These are phyloP conservation scores for Pseudogymnoascus sp. DNA, from an alignment of 2,329 filamentous ascomycete species.

Conservation along the genomic window DNA sequence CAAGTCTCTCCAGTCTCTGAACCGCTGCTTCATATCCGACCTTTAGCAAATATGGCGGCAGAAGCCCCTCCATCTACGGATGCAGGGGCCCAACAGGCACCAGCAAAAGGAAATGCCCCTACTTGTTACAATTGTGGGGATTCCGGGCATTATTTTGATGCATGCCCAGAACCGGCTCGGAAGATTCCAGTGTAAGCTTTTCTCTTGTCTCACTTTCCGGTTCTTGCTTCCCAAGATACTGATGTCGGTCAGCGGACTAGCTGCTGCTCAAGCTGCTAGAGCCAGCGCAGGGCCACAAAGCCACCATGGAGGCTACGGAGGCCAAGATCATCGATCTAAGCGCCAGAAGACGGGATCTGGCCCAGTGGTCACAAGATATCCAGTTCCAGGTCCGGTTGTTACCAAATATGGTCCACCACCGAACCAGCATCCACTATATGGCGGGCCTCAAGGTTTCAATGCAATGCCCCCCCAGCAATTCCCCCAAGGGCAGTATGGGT, in stretches of 20 bases:
- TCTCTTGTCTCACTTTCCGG: conserved; percentile 10
- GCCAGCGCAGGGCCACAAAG: conserved; percentile 2
- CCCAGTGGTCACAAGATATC: conserved; percentile 20
- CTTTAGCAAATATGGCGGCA: neutral
- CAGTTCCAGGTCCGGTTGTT: conserved; percentile 13
- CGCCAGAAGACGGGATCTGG: conserved; percentile 23
- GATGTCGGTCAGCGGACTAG: conserved; percentile 14
- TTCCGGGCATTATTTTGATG: conserved; percentile 44
- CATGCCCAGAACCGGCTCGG: conserved; percentile 45
- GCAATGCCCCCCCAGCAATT: neutral
- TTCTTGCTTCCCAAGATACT: conserved; percentile 15
- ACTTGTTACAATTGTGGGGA: conserved; percentile 48
- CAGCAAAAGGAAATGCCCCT: conserved; percentile 2
- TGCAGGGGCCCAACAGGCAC: neutral
- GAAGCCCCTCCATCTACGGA: neutral
- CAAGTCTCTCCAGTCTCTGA: neutral
- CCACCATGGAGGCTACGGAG: conserved; percentile 1
- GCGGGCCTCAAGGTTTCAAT: neutral
- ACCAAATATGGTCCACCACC: conserved; percentile 17
- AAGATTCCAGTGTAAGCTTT: conserved; percentile 43
- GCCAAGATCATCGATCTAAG: conserved; percentile 19
- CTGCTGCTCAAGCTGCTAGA: conserved; percentile 12
- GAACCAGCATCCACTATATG: conserved; percentile 9
- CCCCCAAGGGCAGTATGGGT: conserved; percentile 14
- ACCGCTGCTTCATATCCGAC: neutral